A percentile compares a stretch with the other conserved stretches of the same genome.
Conservation (phyloP, 1,284 basidiomycete species). For the Austroboletus olivaceoglutinosus region DNA sequence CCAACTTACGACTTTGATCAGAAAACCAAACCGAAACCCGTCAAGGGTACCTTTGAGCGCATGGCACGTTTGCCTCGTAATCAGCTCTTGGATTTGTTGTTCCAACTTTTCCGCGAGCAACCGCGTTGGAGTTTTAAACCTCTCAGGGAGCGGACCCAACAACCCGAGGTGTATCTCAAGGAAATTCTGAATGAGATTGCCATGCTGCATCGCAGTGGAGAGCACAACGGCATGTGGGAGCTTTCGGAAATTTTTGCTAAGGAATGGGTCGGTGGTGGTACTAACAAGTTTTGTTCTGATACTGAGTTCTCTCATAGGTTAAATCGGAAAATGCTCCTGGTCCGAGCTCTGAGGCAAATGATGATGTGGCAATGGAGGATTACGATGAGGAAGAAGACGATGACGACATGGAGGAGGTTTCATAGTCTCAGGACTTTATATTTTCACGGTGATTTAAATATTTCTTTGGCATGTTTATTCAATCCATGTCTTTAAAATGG, state of each 20-base stretch:
- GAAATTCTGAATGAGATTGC: constrained; percentile 85
- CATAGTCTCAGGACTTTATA: constrained; percentile 24
- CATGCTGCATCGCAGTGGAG: constrained; percentile 76
- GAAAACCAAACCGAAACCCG: constrained; percentile 60
- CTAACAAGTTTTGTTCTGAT: constrained; percentile 28
- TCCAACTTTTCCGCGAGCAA: constrained; percentile 74
- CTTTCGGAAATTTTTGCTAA: constrained; percentile 64
- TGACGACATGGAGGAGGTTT: constrained; percentile 57
- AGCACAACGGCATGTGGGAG: constrained; percentile 70
- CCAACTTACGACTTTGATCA: constrained; percentile 26
- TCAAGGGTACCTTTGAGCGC: constrained; percentile 77
- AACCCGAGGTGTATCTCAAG: constrained; percentile 90
- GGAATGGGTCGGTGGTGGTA: constrained; percentile 50
- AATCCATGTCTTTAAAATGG: no score
- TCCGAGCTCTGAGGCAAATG: constrained; percentile 34
- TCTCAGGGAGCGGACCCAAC: constrained; percentile 79
- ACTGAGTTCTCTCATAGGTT: constrained; percentile 38
- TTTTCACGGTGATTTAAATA: no score
- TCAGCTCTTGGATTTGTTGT: constrained; percentile 86
- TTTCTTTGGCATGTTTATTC: no score
- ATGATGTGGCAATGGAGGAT: constrained; percentile 42
- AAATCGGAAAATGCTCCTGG: constrained; percentile 56
- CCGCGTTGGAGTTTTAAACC: constrained; percentile 83
- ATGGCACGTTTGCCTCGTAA: constrained; percentile 76
- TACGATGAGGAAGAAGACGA: constrained; percentile 41